Evolutionary conservation across 208 protist species (phyloP), one percentile per base, ranked within the genome.

Genomic region (Crithidia brevicula): DNA sequence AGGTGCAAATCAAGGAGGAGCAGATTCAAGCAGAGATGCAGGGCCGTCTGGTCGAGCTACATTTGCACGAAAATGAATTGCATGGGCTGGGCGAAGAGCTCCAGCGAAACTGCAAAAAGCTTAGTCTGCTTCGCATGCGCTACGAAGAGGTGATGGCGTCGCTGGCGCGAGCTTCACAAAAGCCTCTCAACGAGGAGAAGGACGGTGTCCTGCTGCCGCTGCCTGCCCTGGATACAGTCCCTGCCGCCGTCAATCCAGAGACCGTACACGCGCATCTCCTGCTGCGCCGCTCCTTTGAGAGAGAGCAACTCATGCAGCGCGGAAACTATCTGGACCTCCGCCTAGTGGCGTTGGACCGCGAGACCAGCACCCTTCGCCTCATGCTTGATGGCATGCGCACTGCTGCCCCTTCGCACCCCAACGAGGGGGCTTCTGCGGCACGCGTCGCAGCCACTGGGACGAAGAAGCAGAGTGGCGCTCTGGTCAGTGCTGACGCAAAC

Each of bases 311-410:
- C 30, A 80, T 85, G 82, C 67, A 89, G 42, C 75, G 76, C 15
- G 89, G 89, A 3, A 95, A 93, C 62, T 76, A 84, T 31, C 79
- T 95, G 3, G 89, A 95, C 62, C 74, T 84, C 27, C 84, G 85
- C 27, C 65, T 95, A 9, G 72, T 95, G 9, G 62, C 72, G 23
- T 62, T 95, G 8, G 85, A 86, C 36, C 68, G 78, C 42, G 86
- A 95, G 59, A 87, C 82, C 23, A 31, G 52, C 18, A 83, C 74
- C 10, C 73, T 95, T n/a, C 72, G 77, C 1, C 66, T 78, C 30
- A 91, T 85, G 72, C 43, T 91, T 18, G 73, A 83, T 0, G 58
- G 79, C 8, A 60, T 94, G 46, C 58, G 73, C 53, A 52, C 52
- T 27, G 54, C 60, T 49, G 38, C 46, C 11, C 22, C 45, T 11